Base-by-base conservation (phyloP, 495 filamentous ascomycete species). In the Antarctomyces pellizariae region DNA sequence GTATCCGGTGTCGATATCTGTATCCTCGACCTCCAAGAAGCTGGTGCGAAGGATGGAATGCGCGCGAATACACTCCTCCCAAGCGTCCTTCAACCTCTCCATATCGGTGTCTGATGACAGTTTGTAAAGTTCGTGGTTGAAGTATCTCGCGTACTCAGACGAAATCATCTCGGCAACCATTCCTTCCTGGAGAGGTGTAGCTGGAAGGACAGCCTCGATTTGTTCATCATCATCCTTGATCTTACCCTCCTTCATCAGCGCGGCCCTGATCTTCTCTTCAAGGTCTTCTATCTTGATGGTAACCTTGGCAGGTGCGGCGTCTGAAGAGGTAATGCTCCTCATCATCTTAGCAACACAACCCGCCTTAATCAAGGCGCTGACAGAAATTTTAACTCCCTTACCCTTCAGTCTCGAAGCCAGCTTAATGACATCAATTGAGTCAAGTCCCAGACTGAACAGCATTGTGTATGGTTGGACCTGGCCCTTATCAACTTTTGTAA, bases 361-460 rank as follows among this genome's bases (percentile, higher is more conserved):
- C n/a, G 52, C 53, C 33, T 57, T 64, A 60, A 84, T 70, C 24
- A 89, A 63, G 18, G 45, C 44, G 41, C 75, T 72, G 7, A 76
- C 60, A 5, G 68, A 56, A 26, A 83, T 34, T 2, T 47, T 42
- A 18, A 78, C 57, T 0, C 63, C 66, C 7, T 46, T 26, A 25
- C 48, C 56, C 36, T 64, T 72, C 13, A 89, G 49, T 24, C 54
- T 56, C 1, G 72, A 62, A 1, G 75, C 62, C 3, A 89, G 50
- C 16, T 64, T 60, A 16, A 82, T 65, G 2, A 71, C 72, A 2
- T 74, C 75, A n/a, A 90, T 75, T 0, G 76, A 84, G 39, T 86
- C 80, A n/a, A 86, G 52, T 0, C 79, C 79, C 2, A 89, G 49
- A 29, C 84, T 75, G 38, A 78, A 89, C 15, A 89, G 64, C 14